A percentile compares a stretch with the other conserved stretches of the same genome.
Evolutionary conservation across 2,329 filamentous ascomycete genomes (phyloP).

Genomic region (Mollisiaceae sp.): DNA sequence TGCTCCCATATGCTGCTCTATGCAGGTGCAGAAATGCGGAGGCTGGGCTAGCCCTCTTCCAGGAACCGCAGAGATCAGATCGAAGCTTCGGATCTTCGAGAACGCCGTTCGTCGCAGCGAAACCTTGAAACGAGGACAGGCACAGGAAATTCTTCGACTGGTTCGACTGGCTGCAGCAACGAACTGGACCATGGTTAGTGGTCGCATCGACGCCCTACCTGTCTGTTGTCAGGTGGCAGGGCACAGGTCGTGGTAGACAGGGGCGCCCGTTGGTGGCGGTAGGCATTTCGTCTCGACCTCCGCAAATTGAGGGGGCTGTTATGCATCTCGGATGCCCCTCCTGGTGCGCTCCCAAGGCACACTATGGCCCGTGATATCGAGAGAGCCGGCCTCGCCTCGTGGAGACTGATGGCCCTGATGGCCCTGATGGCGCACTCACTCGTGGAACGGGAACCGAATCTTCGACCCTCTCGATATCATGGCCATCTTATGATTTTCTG

Average conservation of each 20-base stretch:
- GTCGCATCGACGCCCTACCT: neutral
- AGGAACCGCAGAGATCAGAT: slow-evolving; percentile 35
- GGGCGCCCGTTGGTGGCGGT: slow-evolving; percentile 13
- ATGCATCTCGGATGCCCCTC: slow-evolving; percentile 30
- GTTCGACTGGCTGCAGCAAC: slow-evolving; percentile 18
- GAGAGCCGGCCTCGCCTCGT: too few relatives aligned
- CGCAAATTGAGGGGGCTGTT: slow-evolving; percentile 27
- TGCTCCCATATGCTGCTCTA: slow-evolving; percentile 13
- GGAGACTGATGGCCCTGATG: too few relatives aligned
- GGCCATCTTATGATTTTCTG: slow-evolving; percentile 29
- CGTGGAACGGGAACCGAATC: neutral
- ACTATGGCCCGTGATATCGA: too few relatives aligned
- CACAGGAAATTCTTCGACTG: slow-evolving; percentile 20
- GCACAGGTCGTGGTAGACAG: slow-evolving; percentile 19
- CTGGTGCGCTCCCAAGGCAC: neutral
- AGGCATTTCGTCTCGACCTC: slow-evolving; percentile 38
- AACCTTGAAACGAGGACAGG: slow-evolving; percentile 27
- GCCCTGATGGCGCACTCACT: neutral
- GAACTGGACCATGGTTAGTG: neutral
- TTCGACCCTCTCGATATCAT: slow-evolving; percentile 17
- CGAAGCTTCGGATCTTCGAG: slow-evolving; percentile 32
- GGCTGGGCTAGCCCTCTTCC: slow-evolving; percentile 26
- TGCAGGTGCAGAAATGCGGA: slow-evolving; percentile 33
- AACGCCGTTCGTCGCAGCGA: slow-evolving; percentile 26
- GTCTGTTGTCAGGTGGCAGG: slow-evolving; percentile 26